phyloP scores from a whole-genome alignment of 2,329 filamentous ascomycete genomes.

The Penicillium aurantiogriseum region DNA sequence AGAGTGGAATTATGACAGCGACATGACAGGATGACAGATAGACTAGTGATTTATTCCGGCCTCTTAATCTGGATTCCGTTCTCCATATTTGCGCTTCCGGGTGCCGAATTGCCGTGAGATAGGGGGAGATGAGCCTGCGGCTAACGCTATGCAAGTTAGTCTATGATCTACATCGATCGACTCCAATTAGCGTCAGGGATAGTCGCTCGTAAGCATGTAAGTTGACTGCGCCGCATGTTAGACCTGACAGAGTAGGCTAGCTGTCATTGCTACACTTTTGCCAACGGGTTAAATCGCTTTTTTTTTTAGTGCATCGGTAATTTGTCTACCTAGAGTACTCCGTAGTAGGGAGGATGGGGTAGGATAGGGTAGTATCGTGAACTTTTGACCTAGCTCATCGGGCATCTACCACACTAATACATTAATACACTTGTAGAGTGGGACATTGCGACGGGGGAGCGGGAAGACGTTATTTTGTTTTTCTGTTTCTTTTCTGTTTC shows the following conservation, averaged over 20 bases:
- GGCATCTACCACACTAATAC: neutral
- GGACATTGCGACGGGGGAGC: neutral
- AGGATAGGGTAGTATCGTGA: neutral
- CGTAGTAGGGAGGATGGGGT: too few species aligned
- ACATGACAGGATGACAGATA: neutral
- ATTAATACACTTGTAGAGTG: neutral
- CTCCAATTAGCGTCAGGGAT: neutral
- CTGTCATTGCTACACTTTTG: neutral
- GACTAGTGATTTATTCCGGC: neutral
- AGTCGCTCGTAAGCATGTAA: neutral
- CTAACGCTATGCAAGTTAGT: neutral
- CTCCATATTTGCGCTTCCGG: too few species aligned
- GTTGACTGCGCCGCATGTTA: slow-evolving; percentile 8
- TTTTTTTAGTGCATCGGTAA: neutral
- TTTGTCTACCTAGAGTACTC: too few species aligned
- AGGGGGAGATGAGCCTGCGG: neutral
- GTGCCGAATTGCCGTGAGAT: neutral
- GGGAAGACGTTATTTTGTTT: neutral
- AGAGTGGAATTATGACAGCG: neutral
- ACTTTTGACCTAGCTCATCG: neutral
- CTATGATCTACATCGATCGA: slow-evolving; percentile 6
- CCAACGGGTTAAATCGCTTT: neutral
- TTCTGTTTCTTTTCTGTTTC: neutral
- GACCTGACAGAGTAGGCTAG: neutral
- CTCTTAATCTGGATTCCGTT: neutral